Conservation (phyloP, 176 grass and related monocot genomes). For the Lolium perenne region DNA sequence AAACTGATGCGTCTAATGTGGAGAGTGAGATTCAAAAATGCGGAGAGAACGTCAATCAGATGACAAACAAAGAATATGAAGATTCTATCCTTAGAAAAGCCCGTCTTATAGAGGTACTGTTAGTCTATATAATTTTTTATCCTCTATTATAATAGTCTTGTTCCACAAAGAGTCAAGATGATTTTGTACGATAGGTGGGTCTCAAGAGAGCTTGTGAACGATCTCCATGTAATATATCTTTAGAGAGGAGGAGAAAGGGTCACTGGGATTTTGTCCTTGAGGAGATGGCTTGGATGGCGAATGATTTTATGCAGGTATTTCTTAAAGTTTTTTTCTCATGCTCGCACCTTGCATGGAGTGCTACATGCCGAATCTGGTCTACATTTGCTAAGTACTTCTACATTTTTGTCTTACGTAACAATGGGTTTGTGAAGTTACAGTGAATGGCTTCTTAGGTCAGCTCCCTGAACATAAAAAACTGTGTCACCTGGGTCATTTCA, state of each 20-base stretch:
- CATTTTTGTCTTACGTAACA: slow-evolving; percentile 11
- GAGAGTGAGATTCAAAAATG: slow-evolving; percentile 47
- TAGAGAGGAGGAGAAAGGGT: slow-evolving; percentile 83
- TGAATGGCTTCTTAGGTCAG: neutral
- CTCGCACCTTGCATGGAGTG: slow-evolving; percentile 9
- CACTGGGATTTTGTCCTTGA: slow-evolving; percentile 98
- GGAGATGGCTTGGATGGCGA: slow-evolving; percentile 97
- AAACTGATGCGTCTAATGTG: slow-evolving; percentile 29
- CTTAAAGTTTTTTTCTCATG: slow-evolving; percentile 20
- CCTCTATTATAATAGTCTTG: slow-evolving; percentile 13
- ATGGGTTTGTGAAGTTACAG: neutral
- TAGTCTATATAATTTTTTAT: slow-evolving; percentile 29
- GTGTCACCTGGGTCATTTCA: neutral
- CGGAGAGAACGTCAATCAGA: slow-evolving; percentile 38
- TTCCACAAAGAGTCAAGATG: slow-evolving; percentile 42
- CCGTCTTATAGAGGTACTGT: slow-evolving; percentile 73
- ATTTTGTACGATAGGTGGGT: slow-evolving; percentile 57
- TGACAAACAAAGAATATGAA: slow-evolving; percentile 65
- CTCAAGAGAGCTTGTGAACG: slow-evolving; percentile 63
- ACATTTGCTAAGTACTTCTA: slow-evolving; percentile 24
- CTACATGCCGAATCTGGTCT: neutral
- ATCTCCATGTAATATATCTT: slow-evolving; percentile 57
- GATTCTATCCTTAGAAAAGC: slow-evolving; percentile 74
- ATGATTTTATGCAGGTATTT: slow-evolving; percentile 98
- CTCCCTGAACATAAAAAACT: slow-evolving; percentile 1